Evolutionary conservation across 2,329 filamentous ascomycete genomes (phyloP), one percentile per base, ranked within the genome.

Genomic region (Apiospora saccharicola): DNA sequence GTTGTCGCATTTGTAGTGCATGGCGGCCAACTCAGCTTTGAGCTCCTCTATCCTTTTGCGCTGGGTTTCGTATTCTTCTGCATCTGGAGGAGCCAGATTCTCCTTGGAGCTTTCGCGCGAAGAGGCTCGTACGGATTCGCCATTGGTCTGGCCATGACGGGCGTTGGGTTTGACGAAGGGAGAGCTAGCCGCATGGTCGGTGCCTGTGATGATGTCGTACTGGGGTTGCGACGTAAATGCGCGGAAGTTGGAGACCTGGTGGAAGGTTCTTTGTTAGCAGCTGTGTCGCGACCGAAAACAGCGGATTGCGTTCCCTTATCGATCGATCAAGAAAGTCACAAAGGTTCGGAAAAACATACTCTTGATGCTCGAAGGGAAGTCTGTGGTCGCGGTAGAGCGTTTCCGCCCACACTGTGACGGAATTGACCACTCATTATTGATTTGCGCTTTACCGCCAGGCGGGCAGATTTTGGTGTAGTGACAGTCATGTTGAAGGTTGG

Each of bases 1-100:
- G 24, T 93, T 96, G 78, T 95, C 93, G 75, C 98, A 88, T 72
- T 96, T 94, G 83, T 98, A 99, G 74, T 92, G 92, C 69, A 98
- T 85, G 0, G 94, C 94, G 74, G 95, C 96, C 57, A 98, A 86
- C 82, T 98, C 94, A 1, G 96, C 94, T 79, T 96, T 95, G 37
- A 98, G 87, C 75, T 95, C 92, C 78, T 98, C 95, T 73, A 88
- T 89, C 47, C 85, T 85, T 71, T 84, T 86, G 68, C 86, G 85
- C 78, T 88, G 89, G 67, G 84, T 86, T 78, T 91, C 89, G 78
- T 90, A 89, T 71, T 88, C 85, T 72, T 90, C 87, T n/a, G 86
- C 86, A 72, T 90, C 89, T 0, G 87, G 84, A 0, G 89, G 89
- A 44, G 88, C 86, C 76, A 88, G 84, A 78, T 90, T 91, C 78